Conservation (phyloP, 208 protist genomes). For the Crithidia fasciculata region DNA sequence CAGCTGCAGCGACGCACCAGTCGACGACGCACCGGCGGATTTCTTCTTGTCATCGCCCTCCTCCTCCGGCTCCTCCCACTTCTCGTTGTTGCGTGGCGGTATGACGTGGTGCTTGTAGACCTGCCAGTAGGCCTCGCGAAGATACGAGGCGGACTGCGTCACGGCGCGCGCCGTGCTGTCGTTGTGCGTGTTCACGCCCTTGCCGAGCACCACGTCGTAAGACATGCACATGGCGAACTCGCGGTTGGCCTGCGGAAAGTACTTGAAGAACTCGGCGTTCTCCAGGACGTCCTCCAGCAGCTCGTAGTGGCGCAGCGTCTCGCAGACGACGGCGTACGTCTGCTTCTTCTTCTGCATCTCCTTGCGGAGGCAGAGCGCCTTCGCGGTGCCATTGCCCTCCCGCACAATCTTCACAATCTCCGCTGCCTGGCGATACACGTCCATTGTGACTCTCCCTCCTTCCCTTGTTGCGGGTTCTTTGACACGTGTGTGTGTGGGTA, state of each 20-base stretch:
- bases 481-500: too few relatives aligned
- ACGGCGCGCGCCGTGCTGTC: conserved; percentile 84
- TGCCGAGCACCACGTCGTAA: conserved; percentile 89
- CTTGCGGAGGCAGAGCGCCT: conserved; percentile 91
- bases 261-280: conserved; percentile 84
- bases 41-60: conserved; percentile 9
- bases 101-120: conserved; percentile 85
- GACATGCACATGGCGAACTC: conserved; percentile 84
- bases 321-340: conserved; percentile 92
- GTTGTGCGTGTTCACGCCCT: conserved; percentile 85
- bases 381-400: conserved; percentile 80
- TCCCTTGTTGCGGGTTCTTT: too few relatives aligned
- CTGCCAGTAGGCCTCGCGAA: conserved; percentile 83
- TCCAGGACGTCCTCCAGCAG: conserved; percentile 87
- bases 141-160: conserved; percentile 63
- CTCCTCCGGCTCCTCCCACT: conserved; percentile 40
- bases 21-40: not conserved
- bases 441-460: conserved; percentile 46
- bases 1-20: conserved; percentile 32
- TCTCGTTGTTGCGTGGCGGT: conserved; percentile 55
- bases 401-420: conserved; percentile 79
- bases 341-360: conserved; percentile 94
- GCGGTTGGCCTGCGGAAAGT: conserved; percentile 73
- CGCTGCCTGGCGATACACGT: conserved; percentile 90
- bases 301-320: conserved; percentile 89